Base-by-base conservation (phyloP, 345 rosid genomes). In the Erucastrum elatum region DNA sequence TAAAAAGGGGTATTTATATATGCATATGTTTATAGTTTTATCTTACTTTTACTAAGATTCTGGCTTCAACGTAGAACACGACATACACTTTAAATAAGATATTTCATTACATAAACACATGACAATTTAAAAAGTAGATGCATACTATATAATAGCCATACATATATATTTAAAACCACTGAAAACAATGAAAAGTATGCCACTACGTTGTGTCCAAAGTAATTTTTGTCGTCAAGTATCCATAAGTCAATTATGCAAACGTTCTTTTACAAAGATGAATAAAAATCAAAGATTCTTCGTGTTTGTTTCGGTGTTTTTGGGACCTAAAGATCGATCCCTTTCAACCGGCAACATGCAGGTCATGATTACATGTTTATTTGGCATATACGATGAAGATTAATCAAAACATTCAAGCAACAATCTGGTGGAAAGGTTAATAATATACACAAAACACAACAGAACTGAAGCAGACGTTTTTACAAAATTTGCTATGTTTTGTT, bases 201-300 rank as follows among this genome's bases (percentile, higher is more conserved):
- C 80, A 69, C 66, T 31, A 66, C 44, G 31, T 21, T 65, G 37
- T 71, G 67, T 71, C 81, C 72, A 41, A 68, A 58, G 55, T 51
- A 71, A 39, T 64, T 26, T 65, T 71, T 78, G 76, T 71, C 67
- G 72, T 71, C 72, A 17, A 56, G 46, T 64, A 71, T 37, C 56
- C 71, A 29, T 25, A 37, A 64, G 68, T 60, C 74, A 31, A 71
- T 65, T 30, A 27, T 44, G 77, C 49, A 30, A 6, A 34, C 55
- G 62, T 65, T 30, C 70, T 72, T 64, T 53, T 44, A 41, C 5
- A 66, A 66, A 66, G 73, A 6, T 72, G 72, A 56, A 58, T 62
- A 17, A 66, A 25, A 58, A 65, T 44, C 1, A 11, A 67, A 66
- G 69, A 78, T 33, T 34, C 56, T 46, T 72, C 56, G 11, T 33